Percentiles rank a stretch among this genome's conserved stretches.
These are phyloP conservation scores for Saturnispora sekii DNA, from an alignment of 805 yeast genomes.

Conservation along the genomic window DNA sequence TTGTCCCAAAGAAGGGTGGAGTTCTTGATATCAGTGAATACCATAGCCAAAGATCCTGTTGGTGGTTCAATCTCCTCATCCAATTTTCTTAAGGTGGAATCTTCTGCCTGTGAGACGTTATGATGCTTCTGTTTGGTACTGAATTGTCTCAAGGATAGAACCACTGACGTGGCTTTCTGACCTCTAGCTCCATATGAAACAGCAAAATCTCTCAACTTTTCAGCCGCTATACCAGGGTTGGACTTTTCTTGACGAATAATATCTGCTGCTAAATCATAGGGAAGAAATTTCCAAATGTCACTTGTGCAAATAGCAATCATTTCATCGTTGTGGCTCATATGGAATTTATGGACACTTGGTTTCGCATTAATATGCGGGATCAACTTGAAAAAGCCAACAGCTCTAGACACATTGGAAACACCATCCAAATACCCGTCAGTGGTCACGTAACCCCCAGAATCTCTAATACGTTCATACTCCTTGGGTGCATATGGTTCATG, in stretches of 20 bases:
- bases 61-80: slow-evolving; percentile 94
- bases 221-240: slow-evolving; percentile 87
- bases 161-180: slow-evolving; percentile 73
- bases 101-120: slow-evolving; percentile 46
- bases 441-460: slow-evolving; percentile 84
- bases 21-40: slow-evolving; percentile 93
- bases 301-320: slow-evolving; percentile 76
- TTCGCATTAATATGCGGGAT: slow-evolving; percentile 85
- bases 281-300: slow-evolving; percentile 76
- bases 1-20: slow-evolving; percentile 92
- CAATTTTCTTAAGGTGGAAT: slow-evolving; percentile 68
- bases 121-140: slow-evolving; percentile 28
- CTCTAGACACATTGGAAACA: slow-evolving; percentile 72
- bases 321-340: slow-evolving; percentile 64
- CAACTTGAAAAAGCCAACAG: slow-evolving; percentile 81
- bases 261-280: slow-evolving; percentile 83
- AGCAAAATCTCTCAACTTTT: slow-evolving; percentile 87
- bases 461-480: slow-evolving; percentile 80
- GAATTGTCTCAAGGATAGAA: slow-evolving; percentile 56
- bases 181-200: slow-evolving; percentile 74
- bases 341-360: slow-evolving; percentile 62
- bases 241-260: slow-evolving; percentile 71
- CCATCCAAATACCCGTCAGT: slow-evolving; percentile 83
- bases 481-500: slow-evolving; percentile 76
- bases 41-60: slow-evolving; percentile 87